Evolutionary conservation across 2,329 filamentous ascomycete species (phyloP), one percentile per base, ranked within the genome.

Genomic region (Alternaria arbusti): DNA sequence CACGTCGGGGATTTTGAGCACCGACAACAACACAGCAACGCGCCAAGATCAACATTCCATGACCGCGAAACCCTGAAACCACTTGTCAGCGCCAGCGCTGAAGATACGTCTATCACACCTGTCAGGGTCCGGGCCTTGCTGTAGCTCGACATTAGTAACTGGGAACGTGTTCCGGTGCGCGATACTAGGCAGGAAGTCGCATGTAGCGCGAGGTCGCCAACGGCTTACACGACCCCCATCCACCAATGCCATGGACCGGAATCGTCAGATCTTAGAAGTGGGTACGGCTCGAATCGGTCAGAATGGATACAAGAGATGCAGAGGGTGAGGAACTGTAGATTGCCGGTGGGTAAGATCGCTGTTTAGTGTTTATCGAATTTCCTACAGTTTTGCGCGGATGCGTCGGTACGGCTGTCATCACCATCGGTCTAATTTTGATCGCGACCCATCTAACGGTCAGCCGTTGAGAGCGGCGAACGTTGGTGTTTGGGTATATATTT

Each of bases 1-100:
- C 10, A 32, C 57, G 28, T 59, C 50, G 40, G 51, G n/a, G 49
- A 55, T 54, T 59, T 44, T 51, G 49, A 6, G 26, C 49, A 22
- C 49, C 50, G 26, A 20, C 43, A 36, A 13, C 51, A 45, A 44
- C 28, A 6, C 49, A 46, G 25, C 20, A 46, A 52, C 22, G 36
- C 40, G 25, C 40, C 49, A 32, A 20, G 13, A 51, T 51, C 49
- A 52, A 22, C 49, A 22, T 52, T 52, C 49, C 30, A 40, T 30
- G 3, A 52, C 49, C 20, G 30, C 49, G 17, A 36, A 52, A 40
- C 36, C 17, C 12, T 40, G 28, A 36, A 23, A 20, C 49, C 20
- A 40, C 20, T 40, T 40, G 49, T 52, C 49, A 52, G 49, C 49
- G 49, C 49, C 28, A 40, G 20, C 20, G 49, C 49, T 52, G 30